Percentiles rank a stretch among this genome's conserved stretches.
phyloP scores from a whole-genome alignment of 78 protist species.

The Trichosphaerium sp. region DNA sequence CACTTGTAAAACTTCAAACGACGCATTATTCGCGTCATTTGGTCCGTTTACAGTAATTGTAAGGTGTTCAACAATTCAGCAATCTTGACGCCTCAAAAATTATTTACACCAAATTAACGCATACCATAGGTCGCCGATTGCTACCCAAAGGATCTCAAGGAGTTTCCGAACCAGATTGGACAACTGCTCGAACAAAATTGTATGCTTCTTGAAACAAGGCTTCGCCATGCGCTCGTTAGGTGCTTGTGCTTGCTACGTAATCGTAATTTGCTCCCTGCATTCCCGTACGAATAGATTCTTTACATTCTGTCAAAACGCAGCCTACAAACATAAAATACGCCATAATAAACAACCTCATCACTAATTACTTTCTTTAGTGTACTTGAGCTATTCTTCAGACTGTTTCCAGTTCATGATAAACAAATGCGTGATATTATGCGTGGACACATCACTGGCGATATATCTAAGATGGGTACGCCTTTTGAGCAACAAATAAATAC shows the following conservation, averaged over 20 bases:
- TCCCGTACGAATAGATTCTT: not conserved
- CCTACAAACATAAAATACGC: not conserved
- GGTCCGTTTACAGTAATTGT: no score
- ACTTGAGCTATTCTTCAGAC: slow-evolving; percentile 69
- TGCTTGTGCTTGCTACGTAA: slow-evolving; percentile 54
- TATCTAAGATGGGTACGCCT: no score
- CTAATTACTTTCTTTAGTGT: not conserved
- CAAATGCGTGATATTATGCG: slow-evolving; percentile 36
- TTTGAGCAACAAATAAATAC: no score
- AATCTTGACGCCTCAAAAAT: no score
- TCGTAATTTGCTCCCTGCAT: slow-evolving; percentile 9
- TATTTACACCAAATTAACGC: no score
- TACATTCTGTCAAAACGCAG: not conserved
- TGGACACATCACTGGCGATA: no score
- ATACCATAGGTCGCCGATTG: slow-evolving; percentile 39
- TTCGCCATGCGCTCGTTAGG: slow-evolving; percentile 41
- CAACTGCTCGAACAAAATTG: slow-evolving; percentile 43
- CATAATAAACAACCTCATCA: not conserved
- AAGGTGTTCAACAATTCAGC: no score
- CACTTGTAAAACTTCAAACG: no score
- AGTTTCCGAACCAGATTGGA: slow-evolving; percentile 28
- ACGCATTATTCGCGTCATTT: no score
- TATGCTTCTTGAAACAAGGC: slow-evolving; percentile 20
- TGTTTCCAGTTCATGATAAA: slow-evolving; percentile 71
- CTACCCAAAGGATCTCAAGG: slow-evolving; percentile 34